Percentiles rank a stretch among this genome's conserved stretches.
phyloP scores from a whole-genome alignment of 495 filamentous ascomycete species.

The Talaromyces nanjingensis region DNA sequence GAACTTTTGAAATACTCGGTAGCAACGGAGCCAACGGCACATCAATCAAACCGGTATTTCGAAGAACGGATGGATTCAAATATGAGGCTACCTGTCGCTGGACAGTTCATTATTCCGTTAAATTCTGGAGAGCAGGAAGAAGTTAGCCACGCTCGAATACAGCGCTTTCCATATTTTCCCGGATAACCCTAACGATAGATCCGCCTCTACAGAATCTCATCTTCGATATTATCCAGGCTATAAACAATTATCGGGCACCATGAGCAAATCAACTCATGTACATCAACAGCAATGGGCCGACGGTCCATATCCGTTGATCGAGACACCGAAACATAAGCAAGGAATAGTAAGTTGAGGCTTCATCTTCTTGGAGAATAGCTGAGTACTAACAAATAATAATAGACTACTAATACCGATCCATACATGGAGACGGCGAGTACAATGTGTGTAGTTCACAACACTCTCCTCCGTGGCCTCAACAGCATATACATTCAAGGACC shows the following conservation, averaged over 20 bases:
- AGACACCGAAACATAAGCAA: conserved; percentile 8
- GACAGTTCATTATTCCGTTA: background rate
- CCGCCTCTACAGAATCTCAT: background rate
- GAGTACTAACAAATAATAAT: background rate
- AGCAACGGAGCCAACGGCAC: background rate
- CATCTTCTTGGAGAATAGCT: background rate
- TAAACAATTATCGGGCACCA: background rate
- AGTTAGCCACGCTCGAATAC: background rate
- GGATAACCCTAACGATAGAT: background rate
- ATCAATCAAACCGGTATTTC: background rate
- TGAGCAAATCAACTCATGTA: background rate
- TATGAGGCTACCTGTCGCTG: background rate
- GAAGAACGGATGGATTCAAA: background rate
- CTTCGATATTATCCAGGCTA: background rate
- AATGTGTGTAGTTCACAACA: conserved; percentile 7
- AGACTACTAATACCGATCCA: background rate
- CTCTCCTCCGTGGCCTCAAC: conserved; percentile 5
- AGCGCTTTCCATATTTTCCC: background rate
- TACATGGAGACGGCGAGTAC: conserved; percentile 9
- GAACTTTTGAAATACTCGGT: conserved; percentile 1
- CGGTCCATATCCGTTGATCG: conserved; percentile 1
- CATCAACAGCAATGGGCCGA: conserved; percentile 5
- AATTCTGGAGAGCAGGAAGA: background rate
- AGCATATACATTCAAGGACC: conserved; percentile 8
- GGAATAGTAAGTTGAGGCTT: background rate